These are phyloP conservation scores for Aspergillus vadensis DNA, from an alignment of 2,329 filamentous ascomycete species.

Conservation along the genomic window DNA sequence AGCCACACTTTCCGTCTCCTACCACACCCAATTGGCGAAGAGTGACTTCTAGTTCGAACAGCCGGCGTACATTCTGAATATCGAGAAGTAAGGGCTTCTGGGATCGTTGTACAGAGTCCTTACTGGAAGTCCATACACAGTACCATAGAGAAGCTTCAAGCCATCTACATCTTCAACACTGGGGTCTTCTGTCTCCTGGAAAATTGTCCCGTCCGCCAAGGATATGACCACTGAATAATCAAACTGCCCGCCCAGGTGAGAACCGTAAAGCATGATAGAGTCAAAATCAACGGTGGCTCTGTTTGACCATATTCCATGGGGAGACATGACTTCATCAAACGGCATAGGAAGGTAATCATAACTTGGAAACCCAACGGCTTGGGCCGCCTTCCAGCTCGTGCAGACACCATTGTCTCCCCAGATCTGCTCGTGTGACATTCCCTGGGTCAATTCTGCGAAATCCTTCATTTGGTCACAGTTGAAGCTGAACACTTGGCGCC, in stretches of 20 bases:
- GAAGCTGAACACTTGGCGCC: neutral
- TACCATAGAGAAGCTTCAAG: neutral
- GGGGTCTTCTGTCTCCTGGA: too few relatives aligned
- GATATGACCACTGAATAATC: too few relatives aligned
- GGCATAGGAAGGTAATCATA: neutral
- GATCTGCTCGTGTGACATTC: neutral
- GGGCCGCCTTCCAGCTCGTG: neutral
- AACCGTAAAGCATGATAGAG: constrained; percentile 15
- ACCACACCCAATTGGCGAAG: too few relatives aligned
- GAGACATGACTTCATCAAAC: neutral
- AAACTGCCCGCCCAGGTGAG: neutral
- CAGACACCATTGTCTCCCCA: constrained; percentile 4
- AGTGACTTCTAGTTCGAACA: too few relatives aligned
- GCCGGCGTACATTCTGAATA: too few relatives aligned
- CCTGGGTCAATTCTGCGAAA: neutral
- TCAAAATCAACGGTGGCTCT: constrained; percentile 11
- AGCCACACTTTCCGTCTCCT: too few relatives aligned
- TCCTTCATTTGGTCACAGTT: constrained; percentile 3
- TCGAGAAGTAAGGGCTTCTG: neutral
- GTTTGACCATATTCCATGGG: neutral
- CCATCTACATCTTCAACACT: neutral
- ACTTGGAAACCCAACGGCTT: neutral
- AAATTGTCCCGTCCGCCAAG: too few relatives aligned
- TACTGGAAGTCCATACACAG: neutral
- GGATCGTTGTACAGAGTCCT: neutral